phyloP scores from a whole-genome alignment of 2,329 filamentous ascomycete species.

The Botrytis hyacinthi region DNA sequence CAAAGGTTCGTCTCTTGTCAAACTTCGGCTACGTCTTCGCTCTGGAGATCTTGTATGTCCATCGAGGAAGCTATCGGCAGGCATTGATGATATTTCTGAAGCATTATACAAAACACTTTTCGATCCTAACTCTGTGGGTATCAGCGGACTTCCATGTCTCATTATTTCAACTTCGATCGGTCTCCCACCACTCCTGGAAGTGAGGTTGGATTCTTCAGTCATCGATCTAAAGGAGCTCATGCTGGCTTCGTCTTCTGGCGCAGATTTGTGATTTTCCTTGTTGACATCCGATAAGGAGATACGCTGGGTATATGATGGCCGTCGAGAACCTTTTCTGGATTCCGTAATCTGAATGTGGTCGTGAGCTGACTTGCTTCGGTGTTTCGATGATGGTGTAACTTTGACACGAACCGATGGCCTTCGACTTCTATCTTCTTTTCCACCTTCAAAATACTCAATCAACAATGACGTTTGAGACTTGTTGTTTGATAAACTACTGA shows the following conservation, averaged over 20 bases:
- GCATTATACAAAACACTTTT: slow-evolving; percentile 63
- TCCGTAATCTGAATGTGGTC: slow-evolving; percentile 88
- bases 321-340: slow-evolving; percentile 64
- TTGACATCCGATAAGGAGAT: slow-evolving; percentile 58
- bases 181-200: slow-evolving; percentile 56
- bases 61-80: slow-evolving; percentile 68
- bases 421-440: slow-evolving; percentile 53
- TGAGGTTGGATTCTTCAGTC: slow-evolving; percentile 75
- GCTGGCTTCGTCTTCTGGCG: slow-evolving; percentile 62
- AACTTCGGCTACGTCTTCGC: slow-evolving; percentile 37
- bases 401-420: slow-evolving; percentile 70
- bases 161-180: slow-evolving; percentile 87
- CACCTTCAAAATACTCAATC: slow-evolving; percentile 74
- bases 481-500: slow-evolving; percentile 50
- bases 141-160: slow-evolving; percentile 66
- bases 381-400: slow-evolving; percentile 63
- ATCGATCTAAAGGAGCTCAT: slow-evolving; percentile 74
- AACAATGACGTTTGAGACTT: slow-evolving; percentile 69
- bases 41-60: slow-evolving; percentile 40
- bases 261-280: slow-evolving; percentile 43
- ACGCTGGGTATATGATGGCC: slow-evolving; percentile 65
- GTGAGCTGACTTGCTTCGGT: slow-evolving; percentile 46
- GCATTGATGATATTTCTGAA: slow-evolving; percentile 86
- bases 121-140: slow-evolving; percentile 56
- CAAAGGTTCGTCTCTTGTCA: slow-evolving; percentile 35